These are phyloP conservation scores for Bipolaris bicolor DNA, from an alignment of 2,329 filamentous ascomycete genomes.

Conservation along the genomic window DNA sequence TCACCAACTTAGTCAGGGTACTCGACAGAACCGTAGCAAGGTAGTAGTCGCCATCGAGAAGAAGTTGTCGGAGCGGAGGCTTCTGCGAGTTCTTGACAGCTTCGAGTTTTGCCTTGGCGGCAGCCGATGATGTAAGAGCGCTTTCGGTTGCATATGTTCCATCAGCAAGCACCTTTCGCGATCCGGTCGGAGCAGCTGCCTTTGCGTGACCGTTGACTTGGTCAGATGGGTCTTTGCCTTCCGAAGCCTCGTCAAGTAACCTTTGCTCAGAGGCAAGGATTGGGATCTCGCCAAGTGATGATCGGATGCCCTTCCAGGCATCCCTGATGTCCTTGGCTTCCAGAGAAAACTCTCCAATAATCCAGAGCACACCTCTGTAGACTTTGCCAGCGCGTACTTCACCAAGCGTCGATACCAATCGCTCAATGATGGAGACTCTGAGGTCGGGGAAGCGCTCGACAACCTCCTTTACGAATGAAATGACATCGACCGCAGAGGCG, in stretches of 20 bases:
- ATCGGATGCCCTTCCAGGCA: constrained; percentile 93
- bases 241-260: constrained; percentile 77
- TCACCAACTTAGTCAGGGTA: constrained; percentile 94
- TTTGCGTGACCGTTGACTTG: constrained; percentile 84
- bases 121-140: constrained; percentile 89
- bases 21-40: constrained; percentile 93
- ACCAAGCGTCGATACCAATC: constrained; percentile 85
- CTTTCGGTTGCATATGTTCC: constrained; percentile 98
- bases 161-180: constrained; percentile 89
- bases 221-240: constrained; percentile 65
- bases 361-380: constrained; percentile 95
- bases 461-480: constrained; percentile 98
- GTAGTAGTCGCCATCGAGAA: constrained; percentile 97
- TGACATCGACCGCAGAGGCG: constrained; percentile 93
- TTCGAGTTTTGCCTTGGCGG: constrained; percentile 87
- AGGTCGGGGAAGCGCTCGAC: constrained; percentile 97
- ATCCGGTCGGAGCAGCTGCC: constrained; percentile 76
- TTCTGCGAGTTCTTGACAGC: constrained; percentile 97
- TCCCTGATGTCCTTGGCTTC: constrained; percentile 94
- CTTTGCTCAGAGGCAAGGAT: constrained; percentile 95
- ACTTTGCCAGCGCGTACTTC: constrained; percentile 97
- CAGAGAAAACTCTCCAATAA: constrained; percentile 94
- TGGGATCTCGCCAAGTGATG: constrained; percentile 93
- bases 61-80: constrained; percentile 86
- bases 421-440: constrained; percentile 82